Evolutionary conservation across 148 eudicot species (phyloP), one percentile per base, ranked within the genome.

Genomic region (Rhododendron mucronatum): DNA sequence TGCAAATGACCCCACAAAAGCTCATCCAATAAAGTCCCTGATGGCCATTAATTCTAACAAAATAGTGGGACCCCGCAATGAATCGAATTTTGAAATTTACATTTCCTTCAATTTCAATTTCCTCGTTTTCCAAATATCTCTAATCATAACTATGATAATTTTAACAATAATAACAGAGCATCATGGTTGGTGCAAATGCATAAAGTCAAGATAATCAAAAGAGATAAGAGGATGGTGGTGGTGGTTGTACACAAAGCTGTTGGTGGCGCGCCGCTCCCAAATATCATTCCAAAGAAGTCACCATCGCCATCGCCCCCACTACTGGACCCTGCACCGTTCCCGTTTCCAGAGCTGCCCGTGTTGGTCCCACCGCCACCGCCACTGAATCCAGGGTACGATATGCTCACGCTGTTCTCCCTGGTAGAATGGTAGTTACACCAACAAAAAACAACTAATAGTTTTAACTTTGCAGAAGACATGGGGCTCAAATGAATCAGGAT

Each of bases 391-490:
- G 85, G 85, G 85, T 83, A 39, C 2, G 85, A 83, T 11, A 44
- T n/a, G 20, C 85, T 15, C 76, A 23, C 87, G 39, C 80, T 81
- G 80, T 14, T 63, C 23, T 45, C 87, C 84, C 87, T 86, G 84
- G 3, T 20, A 26, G 23, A 63, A 83, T 45, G 77, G 26, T 67
- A 23, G 82, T 84, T 53, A 57, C 67, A 85, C 44, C 63, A 77
- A 48, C 63, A 21, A 1, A 26, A 30, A 59, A 16, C n/a, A 51
- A 61, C 39, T 33, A 7, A 14, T 10, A 26, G 11, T 79, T 28
- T n/a, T 1, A 48, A 21, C 37, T 41, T 18, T 4, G 33, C 76
- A 71, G 21, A 15, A 28, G 30, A 9, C 37, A 80, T 28, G 41
- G 4, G 23, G 41, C 57, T 28, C 12, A 45, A 35, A 78, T 50